These are phyloP conservation scores for Conticribra guillardii DNA, from an alignment of 108 stramenopile genomes.

Conservation along the genomic window DNA sequence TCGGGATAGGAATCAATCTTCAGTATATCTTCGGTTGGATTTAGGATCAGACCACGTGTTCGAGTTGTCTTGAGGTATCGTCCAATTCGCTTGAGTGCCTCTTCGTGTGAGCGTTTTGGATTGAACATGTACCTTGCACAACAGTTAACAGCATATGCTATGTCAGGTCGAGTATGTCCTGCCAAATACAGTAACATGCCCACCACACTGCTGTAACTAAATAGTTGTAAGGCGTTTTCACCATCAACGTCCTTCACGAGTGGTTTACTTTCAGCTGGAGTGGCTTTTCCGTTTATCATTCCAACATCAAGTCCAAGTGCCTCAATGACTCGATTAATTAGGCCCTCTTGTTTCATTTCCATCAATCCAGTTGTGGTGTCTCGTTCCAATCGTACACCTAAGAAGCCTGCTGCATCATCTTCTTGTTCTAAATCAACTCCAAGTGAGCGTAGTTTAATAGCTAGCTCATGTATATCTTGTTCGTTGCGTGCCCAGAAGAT, in stretches of 20 bases:
- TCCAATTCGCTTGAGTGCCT: conserved; percentile 48
- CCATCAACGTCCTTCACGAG: conserved; percentile 26
- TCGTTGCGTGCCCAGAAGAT: conserved; percentile 12
- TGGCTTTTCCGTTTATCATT: background rate
- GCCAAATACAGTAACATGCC: conserved; percentile 46
- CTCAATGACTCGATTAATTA: background rate
- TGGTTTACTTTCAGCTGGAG: conserved; percentile 13
- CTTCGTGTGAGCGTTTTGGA: conserved; percentile 46
- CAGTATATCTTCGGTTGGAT: conserved; percentile 12
- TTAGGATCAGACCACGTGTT: conserved; percentile 31
- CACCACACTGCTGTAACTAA: conserved; percentile 27
- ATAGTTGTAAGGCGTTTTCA: conserved; percentile 1
- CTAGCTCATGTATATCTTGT: conserved; percentile 6
- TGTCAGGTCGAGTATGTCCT: conserved; percentile 37
- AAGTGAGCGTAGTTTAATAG: background rate
- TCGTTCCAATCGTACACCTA: background rate
- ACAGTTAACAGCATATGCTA: conserved; percentile 41
- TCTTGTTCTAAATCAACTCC: background rate
- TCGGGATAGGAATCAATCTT: conserved; percentile 28
- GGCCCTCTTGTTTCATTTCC: background rate
- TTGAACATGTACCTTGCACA: conserved; percentile 42
- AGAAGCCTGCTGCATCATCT: background rate
- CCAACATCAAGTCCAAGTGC: conserved; percentile 9
- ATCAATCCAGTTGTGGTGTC: background rate
- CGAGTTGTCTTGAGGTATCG: conserved; percentile 47